Conservation (phyloP, 1,284 basidiomycete species). For the Ustilago vetiveriae region DNA sequence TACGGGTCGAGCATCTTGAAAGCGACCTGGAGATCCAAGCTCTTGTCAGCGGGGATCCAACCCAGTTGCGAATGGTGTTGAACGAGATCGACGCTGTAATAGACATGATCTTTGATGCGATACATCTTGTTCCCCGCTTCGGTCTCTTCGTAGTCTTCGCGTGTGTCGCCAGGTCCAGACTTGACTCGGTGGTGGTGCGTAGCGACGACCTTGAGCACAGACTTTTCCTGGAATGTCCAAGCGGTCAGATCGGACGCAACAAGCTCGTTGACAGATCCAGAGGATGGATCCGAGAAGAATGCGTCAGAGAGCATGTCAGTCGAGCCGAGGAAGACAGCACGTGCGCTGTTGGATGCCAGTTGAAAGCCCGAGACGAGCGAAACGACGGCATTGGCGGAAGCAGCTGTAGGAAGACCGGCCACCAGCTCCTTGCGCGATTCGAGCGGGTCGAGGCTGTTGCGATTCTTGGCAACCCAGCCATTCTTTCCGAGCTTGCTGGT, state of each 20-base stretch:
- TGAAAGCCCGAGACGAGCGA: slow-evolving; percentile 87
- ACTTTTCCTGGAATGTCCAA: slow-evolving; percentile 91
- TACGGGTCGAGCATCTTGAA: slow-evolving; percentile 94
- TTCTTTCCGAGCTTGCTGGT: slow-evolving; percentile 31
- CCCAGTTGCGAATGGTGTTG: slow-evolving; percentile 72
- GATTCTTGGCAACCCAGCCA: slow-evolving; percentile 41
- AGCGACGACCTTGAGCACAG: slow-evolving; percentile 80
- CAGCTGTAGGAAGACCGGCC: slow-evolving; percentile 31
- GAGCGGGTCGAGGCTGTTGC: slow-evolving; percentile 39
- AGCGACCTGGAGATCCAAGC: slow-evolving; percentile 86
- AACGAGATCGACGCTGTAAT: slow-evolving; percentile 77
- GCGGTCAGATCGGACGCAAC: slow-evolving; percentile 79
- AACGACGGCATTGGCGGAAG: slow-evolving; percentile 59
- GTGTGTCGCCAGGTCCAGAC: slow-evolving; percentile 67
- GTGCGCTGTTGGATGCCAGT: slow-evolving; percentile 76
- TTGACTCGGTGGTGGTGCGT: slow-evolving; percentile 77
- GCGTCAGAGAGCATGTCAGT: slow-evolving; percentile 77
- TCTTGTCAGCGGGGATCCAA: slow-evolving; percentile 79
- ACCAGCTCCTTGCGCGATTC: slow-evolving; percentile 38
- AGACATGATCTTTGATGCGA: slow-evolving; percentile 83
- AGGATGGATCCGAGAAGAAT: slow-evolving; percentile 8
- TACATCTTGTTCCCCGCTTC: slow-evolving; percentile 74
- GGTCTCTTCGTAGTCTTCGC: slow-evolving; percentile 63
- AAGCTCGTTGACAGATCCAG: slow-evolving; percentile 74
- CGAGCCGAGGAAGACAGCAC: slow-evolving; percentile 84